These are phyloP conservation scores for Trypanosoma conorhini DNA, from an alignment of 208 protist species.

Conservation along the genomic window DNA sequence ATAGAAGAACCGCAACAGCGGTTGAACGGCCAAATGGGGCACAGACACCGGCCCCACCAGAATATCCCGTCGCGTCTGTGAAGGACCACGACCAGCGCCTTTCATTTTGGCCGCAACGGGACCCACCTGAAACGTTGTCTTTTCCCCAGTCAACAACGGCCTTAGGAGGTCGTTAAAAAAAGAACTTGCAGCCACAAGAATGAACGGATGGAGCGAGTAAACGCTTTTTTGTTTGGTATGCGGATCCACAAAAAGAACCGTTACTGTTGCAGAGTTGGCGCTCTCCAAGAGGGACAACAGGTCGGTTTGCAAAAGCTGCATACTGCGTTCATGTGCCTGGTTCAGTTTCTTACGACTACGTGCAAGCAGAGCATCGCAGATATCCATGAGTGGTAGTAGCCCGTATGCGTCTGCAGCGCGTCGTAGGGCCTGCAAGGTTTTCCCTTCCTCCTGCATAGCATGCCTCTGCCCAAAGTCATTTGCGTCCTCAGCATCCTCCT, in stretches of 20 bases:
- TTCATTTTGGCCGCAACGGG: conserved; percentile 59
- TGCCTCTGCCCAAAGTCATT: conserved; percentile 8
- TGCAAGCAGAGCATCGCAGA: conserved; percentile 52
- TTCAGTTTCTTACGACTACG: conserved; percentile 40
- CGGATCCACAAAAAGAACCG: conserved; percentile 77
- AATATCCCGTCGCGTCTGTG: conserved; percentile 52
- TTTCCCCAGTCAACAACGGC: conserved; percentile 56
- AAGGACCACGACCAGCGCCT: conserved; percentile 12
- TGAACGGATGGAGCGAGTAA: conserved; percentile 62
- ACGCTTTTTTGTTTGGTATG: conserved; percentile 67
- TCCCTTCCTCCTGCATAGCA: conserved; percentile 12
- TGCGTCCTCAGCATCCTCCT: conserved; percentile 31
- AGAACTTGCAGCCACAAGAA: conserved; percentile 54
- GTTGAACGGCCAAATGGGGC: conserved; percentile 53
- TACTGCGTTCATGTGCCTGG: conserved; percentile 39
- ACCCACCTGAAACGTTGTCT: conserved; percentile 46
- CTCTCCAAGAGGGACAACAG: conserved; percentile 45
- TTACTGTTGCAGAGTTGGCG: conserved; percentile 49
- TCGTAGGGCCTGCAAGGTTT: conserved; percentile 37
- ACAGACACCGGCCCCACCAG: conserved; percentile 76
- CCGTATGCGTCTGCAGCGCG: conserved; percentile 48
- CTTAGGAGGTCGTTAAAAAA: conserved; percentile 81
- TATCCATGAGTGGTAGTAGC: conserved; percentile 38
- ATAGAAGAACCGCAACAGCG: conserved; percentile 77
- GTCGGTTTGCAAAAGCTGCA: conserved; percentile 49